Evolutionary conservation across 139 green algal species (phyloP).

Genomic region (Chlamydomonas schloesseri): DNA sequence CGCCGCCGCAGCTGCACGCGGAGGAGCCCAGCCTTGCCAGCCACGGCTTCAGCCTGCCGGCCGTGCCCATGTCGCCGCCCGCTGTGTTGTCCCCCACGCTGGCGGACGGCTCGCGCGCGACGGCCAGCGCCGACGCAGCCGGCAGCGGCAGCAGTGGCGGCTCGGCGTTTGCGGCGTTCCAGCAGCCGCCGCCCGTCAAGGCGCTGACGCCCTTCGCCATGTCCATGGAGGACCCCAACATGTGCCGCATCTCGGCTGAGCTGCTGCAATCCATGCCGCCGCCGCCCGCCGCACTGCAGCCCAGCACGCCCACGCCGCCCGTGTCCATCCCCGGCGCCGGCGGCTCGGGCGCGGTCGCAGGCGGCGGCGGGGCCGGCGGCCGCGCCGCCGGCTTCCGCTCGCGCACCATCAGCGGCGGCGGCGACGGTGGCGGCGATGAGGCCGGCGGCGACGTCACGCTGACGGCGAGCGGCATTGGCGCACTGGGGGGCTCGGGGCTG

Average conservation of each 20-base stretch:
- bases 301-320: neutral
- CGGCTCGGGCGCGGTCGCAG: neutral
- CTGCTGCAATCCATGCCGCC: constrained; percentile 9
- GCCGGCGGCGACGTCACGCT: neutral
- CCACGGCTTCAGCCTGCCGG: neutral
- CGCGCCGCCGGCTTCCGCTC: neutral
- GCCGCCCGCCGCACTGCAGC: neutral
- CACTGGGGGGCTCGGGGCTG: neutral
- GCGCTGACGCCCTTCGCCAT: constrained; percentile 25
- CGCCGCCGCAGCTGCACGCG: neutral
- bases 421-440: neutral
- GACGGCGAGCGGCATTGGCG: neutral
- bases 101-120: no score
- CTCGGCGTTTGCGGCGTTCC: neutral
- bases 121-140: no score
- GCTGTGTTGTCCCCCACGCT: neutral
- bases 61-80: neutral
- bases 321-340: neutral
- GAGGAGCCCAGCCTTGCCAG: neutral
- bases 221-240: neutral
- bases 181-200: neutral
- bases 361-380: no score
- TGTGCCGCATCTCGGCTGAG: constrained; percentile 1
- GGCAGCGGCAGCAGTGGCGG: neutral
- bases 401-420: constrained; percentile 4